phyloP scores from a whole-genome alignment of 1,284 basidiomycete species.

The Cryptococcus wingfieldii region DNA sequence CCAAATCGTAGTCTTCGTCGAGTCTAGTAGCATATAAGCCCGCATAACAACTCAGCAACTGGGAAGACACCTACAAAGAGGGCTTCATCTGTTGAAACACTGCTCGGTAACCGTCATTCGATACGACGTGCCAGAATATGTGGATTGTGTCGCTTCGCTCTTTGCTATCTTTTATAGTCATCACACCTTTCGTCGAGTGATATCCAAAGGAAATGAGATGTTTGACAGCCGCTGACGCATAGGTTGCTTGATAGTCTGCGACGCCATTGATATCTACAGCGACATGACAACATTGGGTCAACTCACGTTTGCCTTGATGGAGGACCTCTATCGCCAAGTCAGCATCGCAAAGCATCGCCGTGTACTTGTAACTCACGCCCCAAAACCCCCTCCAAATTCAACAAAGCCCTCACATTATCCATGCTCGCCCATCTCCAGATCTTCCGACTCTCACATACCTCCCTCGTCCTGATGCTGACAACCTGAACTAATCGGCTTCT shows the following conservation, averaged over 20 bases:
- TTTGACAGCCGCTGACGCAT: constrained; percentile 18
- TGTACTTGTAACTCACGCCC: constrained; percentile 33
- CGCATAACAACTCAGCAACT: constrained; percentile 46
- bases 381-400: constrained; percentile 37
- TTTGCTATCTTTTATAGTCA: constrained; percentile 17
- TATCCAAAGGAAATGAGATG: constrained; percentile 21
- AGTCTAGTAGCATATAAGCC: constrained; percentile 48
- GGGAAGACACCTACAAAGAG: constrained; percentile 56
- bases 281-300: not conserved
- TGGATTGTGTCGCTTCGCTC: constrained; percentile 49
- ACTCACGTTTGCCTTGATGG: constrained; percentile 9
- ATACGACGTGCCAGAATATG: constrained; percentile 70
- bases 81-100: constrained; percentile 62
- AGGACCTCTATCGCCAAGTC: constrained; percentile 4
- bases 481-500: constrained; percentile 71
- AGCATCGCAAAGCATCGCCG: not conserved
- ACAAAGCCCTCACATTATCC: constrained; percentile 60
- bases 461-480: constrained; percentile 70
- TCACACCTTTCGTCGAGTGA: constrained; percentile 10
- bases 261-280: not conserved
- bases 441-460: constrained; percentile 77
- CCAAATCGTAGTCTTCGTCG: constrained; percentile 3
- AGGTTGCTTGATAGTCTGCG: constrained; percentile 24
- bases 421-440: constrained; percentile 72
- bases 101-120: constrained; percentile 59